phyloP scores from a whole-genome alignment of 2,329 filamentous ascomycete species.

The Davidsoniella virescens region DNA sequence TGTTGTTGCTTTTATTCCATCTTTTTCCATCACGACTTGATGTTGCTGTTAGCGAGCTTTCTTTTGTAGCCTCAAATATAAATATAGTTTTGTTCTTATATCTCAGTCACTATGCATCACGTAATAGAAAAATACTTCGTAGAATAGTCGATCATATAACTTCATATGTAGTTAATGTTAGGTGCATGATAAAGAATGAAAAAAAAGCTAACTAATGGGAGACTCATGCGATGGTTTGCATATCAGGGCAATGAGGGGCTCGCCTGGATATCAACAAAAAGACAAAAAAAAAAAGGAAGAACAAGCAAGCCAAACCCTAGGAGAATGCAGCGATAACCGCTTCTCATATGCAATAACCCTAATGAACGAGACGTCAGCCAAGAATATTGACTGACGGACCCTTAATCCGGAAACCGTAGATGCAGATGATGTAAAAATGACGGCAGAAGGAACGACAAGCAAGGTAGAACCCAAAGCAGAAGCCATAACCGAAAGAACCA shows the following conservation, averaged over 20 bases:
- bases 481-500: background rate
- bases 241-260: constrained; percentile 1
- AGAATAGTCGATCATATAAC: too few species aligned
- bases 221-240: background rate
- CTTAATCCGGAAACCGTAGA: too few species aligned
- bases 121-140: background rate
- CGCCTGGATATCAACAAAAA: constrained; percentile 8
- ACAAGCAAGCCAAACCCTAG: constrained; percentile 1
- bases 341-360: background rate
- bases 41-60: constrained; percentile 5
- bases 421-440: too few species aligned
- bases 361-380: too few species aligned
- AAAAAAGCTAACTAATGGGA: constrained; percentile 7
- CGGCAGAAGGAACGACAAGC: background rate
- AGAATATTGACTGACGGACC: too few species aligned
- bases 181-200: background rate
- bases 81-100: background rate
- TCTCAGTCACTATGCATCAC: background rate
- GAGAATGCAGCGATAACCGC: background rate
- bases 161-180: too few species aligned
- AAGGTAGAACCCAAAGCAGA: background rate
- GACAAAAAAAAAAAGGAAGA: constrained; percentile 2
- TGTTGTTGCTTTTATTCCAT: background rate
- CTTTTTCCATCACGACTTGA: background rate
- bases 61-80: background rate